phyloP scores from a whole-genome alignment of 1,284 basidiomycete species.

The Trametes polyzona region DNA sequence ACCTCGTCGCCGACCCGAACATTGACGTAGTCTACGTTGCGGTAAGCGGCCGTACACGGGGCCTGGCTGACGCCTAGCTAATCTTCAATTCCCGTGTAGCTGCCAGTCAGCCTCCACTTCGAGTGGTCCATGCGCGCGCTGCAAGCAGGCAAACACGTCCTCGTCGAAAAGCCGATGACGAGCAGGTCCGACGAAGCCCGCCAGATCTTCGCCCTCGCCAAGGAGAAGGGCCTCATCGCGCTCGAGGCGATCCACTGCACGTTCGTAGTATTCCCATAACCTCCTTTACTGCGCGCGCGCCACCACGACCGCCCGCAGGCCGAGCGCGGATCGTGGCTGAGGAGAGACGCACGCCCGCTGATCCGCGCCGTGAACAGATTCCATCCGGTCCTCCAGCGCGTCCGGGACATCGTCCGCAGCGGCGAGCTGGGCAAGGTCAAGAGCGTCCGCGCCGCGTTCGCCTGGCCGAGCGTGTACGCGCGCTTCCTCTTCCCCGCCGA shows the following conservation, averaged over 20 bases:
- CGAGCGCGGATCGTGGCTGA: not conserved
- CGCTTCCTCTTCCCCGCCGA: constrained; percentile 36
- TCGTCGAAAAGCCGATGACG: constrained; percentile 71
- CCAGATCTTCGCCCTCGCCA: constrained; percentile 39
- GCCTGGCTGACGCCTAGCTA: constrained; percentile 20
- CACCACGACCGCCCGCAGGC: too few species aligned
- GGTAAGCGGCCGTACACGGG: constrained; percentile 38
- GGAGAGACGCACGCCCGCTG: not conserved
- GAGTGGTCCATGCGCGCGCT: constrained; percentile 82
- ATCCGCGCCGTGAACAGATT: constrained; percentile 37
- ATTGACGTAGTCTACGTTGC: constrained; percentile 70
- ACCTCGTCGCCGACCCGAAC: constrained; percentile 60
- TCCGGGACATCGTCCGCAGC: constrained; percentile 40
- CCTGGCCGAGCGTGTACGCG: constrained; percentile 5
- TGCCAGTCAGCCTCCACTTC: constrained; percentile 55
- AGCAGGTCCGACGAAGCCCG: constrained; percentile 63
- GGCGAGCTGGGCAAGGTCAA: constrained; percentile 43
- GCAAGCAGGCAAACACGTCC: constrained; percentile 70
- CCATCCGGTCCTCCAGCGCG: constrained; percentile 46
- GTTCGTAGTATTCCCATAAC: not conserved
- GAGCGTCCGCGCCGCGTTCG: constrained; percentile 28
- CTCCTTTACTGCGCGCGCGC: too few species aligned
- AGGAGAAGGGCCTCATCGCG: constrained; percentile 38
- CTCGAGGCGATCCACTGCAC: constrained; percentile 36
- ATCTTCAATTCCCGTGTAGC: too few species aligned